Base-by-base conservation (phyloP, 176 grass and related monocot genomes). In the Carex cristatella region DNA sequence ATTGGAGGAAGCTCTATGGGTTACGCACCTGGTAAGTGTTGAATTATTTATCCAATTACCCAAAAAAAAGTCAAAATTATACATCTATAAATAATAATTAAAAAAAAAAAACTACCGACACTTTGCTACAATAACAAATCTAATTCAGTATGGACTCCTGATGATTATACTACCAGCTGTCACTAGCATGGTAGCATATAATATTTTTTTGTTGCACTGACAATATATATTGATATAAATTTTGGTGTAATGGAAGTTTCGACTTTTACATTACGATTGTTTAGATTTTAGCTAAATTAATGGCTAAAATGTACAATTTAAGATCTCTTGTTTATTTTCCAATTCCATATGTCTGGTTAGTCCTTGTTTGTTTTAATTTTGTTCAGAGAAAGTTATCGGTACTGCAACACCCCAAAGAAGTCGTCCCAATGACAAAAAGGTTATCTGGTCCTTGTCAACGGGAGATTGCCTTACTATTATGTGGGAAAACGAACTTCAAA, bases 381-480 rank as follows among this genome's bases (percentile, higher is more conserved):
- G 30, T 93, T 15, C 85, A 98, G 95, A 92, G 35, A 98, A 94
- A 79, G 44, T 98, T 61, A 79, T 93, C 35, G 93, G 95, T 18
- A 98, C 93, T 72, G 89, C 93, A 85, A 90, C 85, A 16, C 89
- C 81, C 7, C 87, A 54, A 56, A 95, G 86, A 85, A 61, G 84
- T 82, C 82, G 89, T 81, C 88, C 67, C 27, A 68, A 88, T 18
- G 88, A 87, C 64, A 94, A 85, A 79, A 92, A 87, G 65, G 83
- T 90, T 33, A 61, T 86, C 46, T 98, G 95, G 95, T 82, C 65
- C 64, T 88, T 98, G 10, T 94, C 93, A 28, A 94, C 93, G 27
- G 88, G 95, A 85, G 89, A 95, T 88, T 80, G 84, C 46, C 86
- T 98, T 2, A 91, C 91, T 64, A 68, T 98, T 74, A 48, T 49